Evolutionary conservation across 1,284 basidiomycete genomes (phyloP).

Genomic region (Ganoderma lingzhi): DNA sequence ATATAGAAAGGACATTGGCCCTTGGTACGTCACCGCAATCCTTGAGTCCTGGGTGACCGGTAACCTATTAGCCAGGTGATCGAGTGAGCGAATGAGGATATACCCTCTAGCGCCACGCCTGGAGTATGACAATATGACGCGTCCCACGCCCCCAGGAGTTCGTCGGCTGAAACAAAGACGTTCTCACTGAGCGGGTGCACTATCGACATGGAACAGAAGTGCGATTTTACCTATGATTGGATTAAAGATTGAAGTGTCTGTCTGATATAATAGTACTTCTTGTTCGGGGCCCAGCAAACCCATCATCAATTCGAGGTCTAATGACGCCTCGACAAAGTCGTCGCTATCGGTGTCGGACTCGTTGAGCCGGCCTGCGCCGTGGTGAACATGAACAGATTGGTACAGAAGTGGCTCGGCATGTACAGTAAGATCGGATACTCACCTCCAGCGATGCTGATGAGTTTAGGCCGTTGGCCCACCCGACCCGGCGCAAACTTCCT

Average conservation of each 20-base stretch:
- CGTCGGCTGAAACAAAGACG: slow-evolving; percentile 11
- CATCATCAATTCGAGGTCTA: slow-evolving; percentile 61
- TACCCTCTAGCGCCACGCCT: slow-evolving; percentile 47
- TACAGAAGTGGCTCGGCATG: background rate
- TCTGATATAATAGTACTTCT: slow-evolving; percentile 44
- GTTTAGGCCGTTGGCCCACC: slow-evolving; percentile 36
- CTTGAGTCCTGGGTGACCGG: slow-evolving; percentile 43
- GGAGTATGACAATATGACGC: slow-evolving; percentile 4
- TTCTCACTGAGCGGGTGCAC: background rate
- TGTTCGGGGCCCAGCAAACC: slow-evolving; percentile 49
- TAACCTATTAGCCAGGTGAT: slow-evolving; percentile 18
- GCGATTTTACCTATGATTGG: background rate
- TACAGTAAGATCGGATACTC: slow-evolving; percentile 12
- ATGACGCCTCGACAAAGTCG: slow-evolving; percentile 58
- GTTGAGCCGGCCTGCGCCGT: background rate
- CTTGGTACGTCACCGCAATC: slow-evolving; percentile 47
- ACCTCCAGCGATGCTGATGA: slow-evolving; percentile 53
- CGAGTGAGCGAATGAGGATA: slow-evolving; percentile 40
- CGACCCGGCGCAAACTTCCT: slow-evolving; percentile 43
- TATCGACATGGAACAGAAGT: too few species aligned
- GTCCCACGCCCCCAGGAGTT: slow-evolving; percentile 15
- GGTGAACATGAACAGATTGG: background rate
- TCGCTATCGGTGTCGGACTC: slow-evolving; percentile 38
- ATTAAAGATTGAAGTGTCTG: background rate
- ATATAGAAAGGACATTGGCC: slow-evolving; percentile 47